Percentiles rank a stretch among this genome's conserved stretches.
These are phyloP conservation scores for Aspergillus nomiae DNA, from an alignment of 2,329 filamentous ascomycete species.

Conservation along the genomic window DNA sequence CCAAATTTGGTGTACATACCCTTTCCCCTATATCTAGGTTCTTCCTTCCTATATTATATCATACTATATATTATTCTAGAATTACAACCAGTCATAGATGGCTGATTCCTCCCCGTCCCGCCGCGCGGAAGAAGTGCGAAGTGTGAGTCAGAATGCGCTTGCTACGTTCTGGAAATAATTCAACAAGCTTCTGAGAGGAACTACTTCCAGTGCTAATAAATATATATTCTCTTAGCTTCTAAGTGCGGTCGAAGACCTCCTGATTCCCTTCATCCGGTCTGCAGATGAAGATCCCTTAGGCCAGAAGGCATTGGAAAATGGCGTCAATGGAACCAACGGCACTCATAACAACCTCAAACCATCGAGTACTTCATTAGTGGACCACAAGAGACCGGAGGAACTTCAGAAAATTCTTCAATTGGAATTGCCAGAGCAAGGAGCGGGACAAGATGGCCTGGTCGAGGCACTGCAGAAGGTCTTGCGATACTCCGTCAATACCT, in stretches of 20 bases:
- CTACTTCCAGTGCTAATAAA: neutral
- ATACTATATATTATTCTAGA: neutral
- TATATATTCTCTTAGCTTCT: constrained; percentile 32
- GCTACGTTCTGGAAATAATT: neutral
- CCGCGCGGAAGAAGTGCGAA: constrained; percentile 45
- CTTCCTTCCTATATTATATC: neutral
- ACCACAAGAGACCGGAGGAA: constrained; percentile 61
- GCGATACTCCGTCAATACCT: constrained; percentile 93
- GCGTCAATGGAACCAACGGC: constrained; percentile 25
- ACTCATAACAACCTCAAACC: constrained; percentile 55
- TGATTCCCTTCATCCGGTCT: constrained; percentile 48
- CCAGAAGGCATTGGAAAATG: constrained; percentile 12
- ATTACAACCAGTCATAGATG: constrained; percentile 22
- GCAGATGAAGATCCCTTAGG: constrained; percentile 38
- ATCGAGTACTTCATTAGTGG: constrained; percentile 63
- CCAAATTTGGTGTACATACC: neutral
- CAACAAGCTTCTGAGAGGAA: neutral
- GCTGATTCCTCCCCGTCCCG: constrained; percentile 22
- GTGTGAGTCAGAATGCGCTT: constrained; percentile 34
- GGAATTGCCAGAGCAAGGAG: constrained; percentile 59
- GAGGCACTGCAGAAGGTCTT: constrained; percentile 71
- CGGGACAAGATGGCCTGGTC: constrained; percentile 71
- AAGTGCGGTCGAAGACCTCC: constrained; percentile 44
- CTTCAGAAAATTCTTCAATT: constrained; percentile 57
- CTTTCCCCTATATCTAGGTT: neutral